Conservation (phyloP, 1,284 basidiomycete species). For the Termitomyces sp. region DNA sequence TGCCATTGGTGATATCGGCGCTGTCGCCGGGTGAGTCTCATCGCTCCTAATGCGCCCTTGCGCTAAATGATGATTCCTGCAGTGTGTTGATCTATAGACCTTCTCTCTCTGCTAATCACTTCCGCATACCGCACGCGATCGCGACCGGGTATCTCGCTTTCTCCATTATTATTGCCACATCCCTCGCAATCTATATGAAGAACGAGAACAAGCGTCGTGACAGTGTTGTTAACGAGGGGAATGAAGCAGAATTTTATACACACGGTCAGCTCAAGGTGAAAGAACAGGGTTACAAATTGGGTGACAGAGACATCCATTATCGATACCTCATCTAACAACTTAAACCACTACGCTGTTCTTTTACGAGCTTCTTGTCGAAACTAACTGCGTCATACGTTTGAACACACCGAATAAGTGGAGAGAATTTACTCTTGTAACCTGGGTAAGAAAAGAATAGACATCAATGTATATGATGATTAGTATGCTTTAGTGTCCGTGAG, state of each 20-base stretch:
- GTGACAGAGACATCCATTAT: constrained; percentile 29
- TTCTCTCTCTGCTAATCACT: constrained; percentile 41
- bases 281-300: constrained; percentile 20
- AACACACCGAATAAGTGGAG: neutral
- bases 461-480: neutral
- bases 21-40: constrained; percentile 44
- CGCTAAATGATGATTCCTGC: neutral
- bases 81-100: constrained; percentile 52
- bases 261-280: constrained; percentile 16
- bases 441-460: neutral
- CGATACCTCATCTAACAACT: constrained; percentile 28
- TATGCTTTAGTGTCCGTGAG: neutral
- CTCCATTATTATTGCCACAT: constrained; percentile 40
- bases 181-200: constrained; percentile 48
- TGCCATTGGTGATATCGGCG: constrained; percentile 60
- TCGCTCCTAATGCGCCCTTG: neutral
- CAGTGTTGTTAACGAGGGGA: constrained; percentile 19
- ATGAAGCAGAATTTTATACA: constrained; percentile 13
- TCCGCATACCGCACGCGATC: constrained; percentile 56
- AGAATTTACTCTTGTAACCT: neutral
- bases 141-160: constrained; percentile 56
- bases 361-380: neutral
- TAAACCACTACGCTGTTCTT: neutral
- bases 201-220: constrained; percentile 49
- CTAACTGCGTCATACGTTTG: no score